Evolutionary conservation across 352 stramenopile genomes (phyloP), one percentile per base, ranked within the genome.

Genomic region (Globisporangium iwayamae): DNA sequence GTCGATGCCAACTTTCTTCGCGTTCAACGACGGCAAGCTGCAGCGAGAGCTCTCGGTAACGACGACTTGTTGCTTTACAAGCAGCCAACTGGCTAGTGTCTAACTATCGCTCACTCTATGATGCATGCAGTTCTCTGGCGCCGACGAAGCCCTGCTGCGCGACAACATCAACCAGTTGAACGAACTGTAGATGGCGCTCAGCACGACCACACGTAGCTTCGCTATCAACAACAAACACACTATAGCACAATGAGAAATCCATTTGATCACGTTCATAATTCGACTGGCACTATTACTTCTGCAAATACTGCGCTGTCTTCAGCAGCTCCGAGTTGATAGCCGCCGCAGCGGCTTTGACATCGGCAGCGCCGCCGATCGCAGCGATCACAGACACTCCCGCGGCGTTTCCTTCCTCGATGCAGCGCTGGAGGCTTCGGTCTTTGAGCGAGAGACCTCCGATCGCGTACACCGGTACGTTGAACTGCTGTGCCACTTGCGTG

Each of bases 1-100:
- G 87, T 93, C 87, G 58, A 96, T 96, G 87, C 87, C 87, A 18
- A 96, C 87, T 53, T 96, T 96, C 73, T 91, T 86, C 58, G 87
- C 87, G 67, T 94, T 94, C 66, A 73, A 88, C 39, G 74, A 94
- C 62, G 87, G 85, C 67, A 81, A 90, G 51, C 75, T 93, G 14
- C 79, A 91, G 72, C 81, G 85, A 50, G 74, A 80, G 18, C 80
- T 96, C 43, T 93, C 83, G 75, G 87, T 96, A 72, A 43, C 71
- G 34, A 6, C 2, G 8, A 3, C 54, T 7, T 28, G 62, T 4
- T 62, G 32, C 16, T 11, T 22, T 14, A 2, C n/a, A 32, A 25
- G 22, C 18, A 10, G 1, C 1, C 25, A 6, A 7, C 4, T 16
- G 3, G 10, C 1, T 8, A 41, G 50, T 20, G 39, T 34, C 11